Base-by-base conservation (phyloP, 2,329 filamentous ascomycete genomes). In the Sphaerostilbella broomeana region DNA sequence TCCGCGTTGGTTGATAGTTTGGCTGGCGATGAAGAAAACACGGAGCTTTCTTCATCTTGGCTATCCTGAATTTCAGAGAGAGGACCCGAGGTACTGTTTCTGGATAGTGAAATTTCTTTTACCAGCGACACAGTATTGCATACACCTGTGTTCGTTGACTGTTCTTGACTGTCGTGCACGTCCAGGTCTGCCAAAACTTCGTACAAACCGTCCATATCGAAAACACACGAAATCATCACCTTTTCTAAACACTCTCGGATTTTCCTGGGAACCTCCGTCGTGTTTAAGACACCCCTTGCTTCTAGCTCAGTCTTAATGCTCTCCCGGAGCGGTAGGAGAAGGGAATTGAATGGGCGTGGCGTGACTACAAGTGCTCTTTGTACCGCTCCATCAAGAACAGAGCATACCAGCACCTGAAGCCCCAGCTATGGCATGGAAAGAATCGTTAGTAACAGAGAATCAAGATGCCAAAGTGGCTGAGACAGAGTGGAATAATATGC, bases 141-240 rank as follows among this genome's bases (percentile, higher is more conserved):
- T n/a, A n/a, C n/a, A n/a, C n/a, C n/a, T n/a, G n/a, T n/a, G n/a
- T n/a, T n/a, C n/a, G n/a, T n/a, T n/a, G n/a, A n/a, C n/a, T n/a
- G n/a, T n/a, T n/a, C n/a, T n/a, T n/a, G n/a, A n/a, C n/a, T n/a
- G n/a, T n/a, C n/a, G n/a, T n/a, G n/a, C n/a, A 43, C 44, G 18
- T 68, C 64, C 24, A 77, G 47, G 48, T 81, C 77, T 2, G 53
- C 57, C 22, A 81, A 49, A 1, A 74, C 74, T 52, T 80, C 74
- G 65, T 65, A 70, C 13, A 81, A 48, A 0, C 77, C 77, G 31
- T 77, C 67, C 9, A 77, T 48, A 43, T 79, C 75, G 47, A 81
- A 81, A 1, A 80, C 67, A 17, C 72, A 64, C 17, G 73, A 72
- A 19, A 81, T 62, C 21, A 69, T 65, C 4, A 79, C 68, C 31